Evolutionary conservation across 2,329 filamentous ascomycete species (phyloP).

Genomic region (Byssochlamys sp.): DNA sequence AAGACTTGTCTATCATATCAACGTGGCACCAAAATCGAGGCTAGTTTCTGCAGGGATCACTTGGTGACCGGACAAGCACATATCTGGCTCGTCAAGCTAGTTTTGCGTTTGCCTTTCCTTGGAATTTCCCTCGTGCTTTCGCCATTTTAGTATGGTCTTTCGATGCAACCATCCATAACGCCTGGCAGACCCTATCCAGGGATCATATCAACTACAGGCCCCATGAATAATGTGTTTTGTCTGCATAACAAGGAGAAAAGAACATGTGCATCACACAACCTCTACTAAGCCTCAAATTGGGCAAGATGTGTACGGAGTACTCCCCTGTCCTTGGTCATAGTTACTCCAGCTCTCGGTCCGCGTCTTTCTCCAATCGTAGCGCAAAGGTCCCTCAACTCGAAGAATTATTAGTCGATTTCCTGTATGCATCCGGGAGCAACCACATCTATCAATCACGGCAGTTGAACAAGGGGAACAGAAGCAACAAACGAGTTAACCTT

Average conservation of each 20-base stretch:
- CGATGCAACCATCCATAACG: background rate
- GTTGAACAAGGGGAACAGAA: background rate
- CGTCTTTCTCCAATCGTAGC: background rate
- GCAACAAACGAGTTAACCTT: background rate
- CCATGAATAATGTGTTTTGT: background rate
- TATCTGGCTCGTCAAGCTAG: background rate
- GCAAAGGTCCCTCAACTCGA: background rate
- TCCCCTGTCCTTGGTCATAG: background rate
- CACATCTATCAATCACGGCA: background rate
- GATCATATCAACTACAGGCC: background rate
- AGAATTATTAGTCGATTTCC: background rate
- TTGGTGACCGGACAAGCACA: background rate
- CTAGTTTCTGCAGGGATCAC: background rate
- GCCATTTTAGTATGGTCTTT: background rate
- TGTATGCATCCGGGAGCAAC: background rate
- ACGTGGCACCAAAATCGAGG: background rate
- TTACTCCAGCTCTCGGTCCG: background rate
- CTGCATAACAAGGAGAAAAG: background rate
- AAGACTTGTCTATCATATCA: background rate
- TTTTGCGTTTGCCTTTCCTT: background rate
- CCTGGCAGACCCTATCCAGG: background rate
- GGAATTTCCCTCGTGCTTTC: background rate
- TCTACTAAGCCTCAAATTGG: background rate
- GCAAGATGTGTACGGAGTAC: background rate
- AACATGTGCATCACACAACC: background rate